Percentiles rank a stretch among this genome's conserved stretches.
Conservation (phyloP, 2,329 filamentous ascomycete species). For the Fusarium sulawesiense region DNA sequence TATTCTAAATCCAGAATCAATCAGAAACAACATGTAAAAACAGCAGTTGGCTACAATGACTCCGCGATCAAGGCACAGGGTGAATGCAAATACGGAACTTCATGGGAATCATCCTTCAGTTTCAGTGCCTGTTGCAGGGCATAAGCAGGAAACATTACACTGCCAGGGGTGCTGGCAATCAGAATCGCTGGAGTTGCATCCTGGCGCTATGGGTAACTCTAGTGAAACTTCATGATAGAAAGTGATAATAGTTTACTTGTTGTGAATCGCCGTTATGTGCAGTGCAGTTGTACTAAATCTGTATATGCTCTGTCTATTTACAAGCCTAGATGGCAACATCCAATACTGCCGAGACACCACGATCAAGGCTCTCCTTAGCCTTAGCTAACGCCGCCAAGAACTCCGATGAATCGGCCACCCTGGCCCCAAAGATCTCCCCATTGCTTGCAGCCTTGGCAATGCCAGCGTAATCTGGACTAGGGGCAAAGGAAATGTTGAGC, state of each 20-base stretch:
- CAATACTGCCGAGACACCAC: constrained; percentile 6
- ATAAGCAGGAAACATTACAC: too few species aligned
- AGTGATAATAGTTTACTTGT: neutral
- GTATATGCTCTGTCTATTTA: fast-evolving
- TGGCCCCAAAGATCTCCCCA: neutral
- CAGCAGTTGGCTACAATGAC: too few species aligned
- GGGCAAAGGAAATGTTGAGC: constrained; percentile 18
- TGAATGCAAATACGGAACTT: too few species aligned
- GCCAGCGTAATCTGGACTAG: constrained; percentile 12
- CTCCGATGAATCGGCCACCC: neutral
- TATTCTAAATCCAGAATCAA: neutral
- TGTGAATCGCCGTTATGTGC: too few species aligned
- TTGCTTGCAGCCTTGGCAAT: constrained; percentile 10
- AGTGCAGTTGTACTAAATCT: too few species aligned
- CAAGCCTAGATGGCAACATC: constrained; percentile 6
- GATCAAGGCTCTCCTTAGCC: constrained; percentile 6
- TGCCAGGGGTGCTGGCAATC: too few species aligned
- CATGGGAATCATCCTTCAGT: fast-evolving
- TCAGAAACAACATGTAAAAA: neutral
- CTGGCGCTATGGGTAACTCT: too few species aligned
- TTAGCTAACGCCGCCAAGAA: neutral
- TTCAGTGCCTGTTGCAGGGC: neutral
- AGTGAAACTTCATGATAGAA: neutral
- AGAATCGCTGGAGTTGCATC: too few species aligned
- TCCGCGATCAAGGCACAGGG: too few species aligned